These are phyloP conservation scores for Epichloe baconii DNA, from an alignment of 2,329 filamentous ascomycete species.

Conservation along the genomic window DNA sequence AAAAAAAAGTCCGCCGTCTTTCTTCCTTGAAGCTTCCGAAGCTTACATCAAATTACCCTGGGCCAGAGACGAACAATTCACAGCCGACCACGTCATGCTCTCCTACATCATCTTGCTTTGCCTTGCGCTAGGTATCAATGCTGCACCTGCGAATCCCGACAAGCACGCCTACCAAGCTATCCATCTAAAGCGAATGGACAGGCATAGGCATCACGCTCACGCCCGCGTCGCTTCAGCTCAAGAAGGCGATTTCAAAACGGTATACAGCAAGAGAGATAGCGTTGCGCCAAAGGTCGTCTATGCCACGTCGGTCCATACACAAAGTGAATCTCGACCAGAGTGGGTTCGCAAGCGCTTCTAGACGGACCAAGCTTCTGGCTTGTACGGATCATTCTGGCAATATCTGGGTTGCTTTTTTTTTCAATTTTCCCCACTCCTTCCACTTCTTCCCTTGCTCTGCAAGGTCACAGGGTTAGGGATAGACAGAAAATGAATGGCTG, in stretches of 20 bases:
- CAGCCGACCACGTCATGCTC: neutral
- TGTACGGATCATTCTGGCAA: neutral
- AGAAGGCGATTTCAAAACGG: neutral
- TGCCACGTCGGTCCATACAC: neutral
- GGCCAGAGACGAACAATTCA: neutral
- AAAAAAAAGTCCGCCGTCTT: neutral
- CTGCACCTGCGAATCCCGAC: constrained; percentile 1
- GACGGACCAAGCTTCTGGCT: neutral
- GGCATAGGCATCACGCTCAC: neutral
- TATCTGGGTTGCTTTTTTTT: neutral
- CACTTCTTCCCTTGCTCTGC: neutral
- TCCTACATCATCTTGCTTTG: constrained; percentile 3
- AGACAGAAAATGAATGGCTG: neutral
- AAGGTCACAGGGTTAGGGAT: neutral
- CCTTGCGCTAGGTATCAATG: constrained; percentile 2
- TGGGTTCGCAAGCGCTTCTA: constrained; percentile 5
- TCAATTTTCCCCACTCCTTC: neutral
- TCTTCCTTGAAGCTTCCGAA: too few species aligned
- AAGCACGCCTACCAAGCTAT: constrained; percentile 2
- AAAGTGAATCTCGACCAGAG: constrained; percentile 4
- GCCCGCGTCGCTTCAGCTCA: neutral
- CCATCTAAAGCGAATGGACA: constrained; percentile 2
- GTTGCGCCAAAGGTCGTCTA: neutral
- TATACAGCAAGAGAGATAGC: neutral
- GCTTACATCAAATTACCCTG: neutral